phyloP scores from a whole-genome alignment of 2,329 filamentous ascomycete genomes.

The Alternaria tenuissima region DNA sequence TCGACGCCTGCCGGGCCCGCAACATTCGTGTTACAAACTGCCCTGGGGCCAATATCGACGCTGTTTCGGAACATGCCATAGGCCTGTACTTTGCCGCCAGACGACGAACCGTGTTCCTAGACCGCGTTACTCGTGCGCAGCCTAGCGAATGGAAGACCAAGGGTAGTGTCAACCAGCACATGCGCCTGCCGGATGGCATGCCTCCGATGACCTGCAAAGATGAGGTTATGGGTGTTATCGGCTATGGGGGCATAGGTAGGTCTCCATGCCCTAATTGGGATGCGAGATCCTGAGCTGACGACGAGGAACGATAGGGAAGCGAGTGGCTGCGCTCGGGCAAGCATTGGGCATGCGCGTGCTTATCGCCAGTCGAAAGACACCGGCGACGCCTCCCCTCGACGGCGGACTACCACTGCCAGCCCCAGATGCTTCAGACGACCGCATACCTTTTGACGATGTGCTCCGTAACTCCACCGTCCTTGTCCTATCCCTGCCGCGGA shows the following conservation, averaged over 20 bases:
- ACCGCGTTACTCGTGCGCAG: conserved; percentile 32
- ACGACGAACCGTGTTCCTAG: conserved; percentile 50
- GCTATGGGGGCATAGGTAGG: conserved; percentile 59
- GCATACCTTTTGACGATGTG: conserved; percentile 50
- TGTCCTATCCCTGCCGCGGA: conserved; percentile 47
- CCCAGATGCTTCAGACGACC: conserved; percentile 27
- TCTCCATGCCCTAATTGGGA: conserved; percentile 12
- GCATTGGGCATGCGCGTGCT: conserved; percentile 60
- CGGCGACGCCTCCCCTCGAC: conserved; percentile 14
- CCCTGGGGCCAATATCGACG: conserved; percentile 58
- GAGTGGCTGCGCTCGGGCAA: conserved; percentile 55
- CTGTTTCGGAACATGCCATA: conserved; percentile 61
- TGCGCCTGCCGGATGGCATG: conserved; percentile 46
- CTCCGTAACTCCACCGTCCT: conserved; percentile 50
- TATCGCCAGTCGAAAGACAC: conserved; percentile 54
- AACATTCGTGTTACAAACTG: conserved; percentile 58
- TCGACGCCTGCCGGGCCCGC: conserved; percentile 53
- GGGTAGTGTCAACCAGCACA: conserved; percentile 44
- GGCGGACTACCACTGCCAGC: conserved; percentile 15
- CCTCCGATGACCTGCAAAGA: conserved; percentile 58
- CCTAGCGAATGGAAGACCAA: conserved; percentile 54
- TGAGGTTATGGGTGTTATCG: conserved; percentile 60
- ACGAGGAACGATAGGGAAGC: conserved; percentile 44
- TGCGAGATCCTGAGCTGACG: conserved; percentile 21
- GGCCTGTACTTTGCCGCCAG: conserved; percentile 59